Evolutionary conservation across 2,329 filamentous ascomycete species (phyloP).

Genomic region (Leptosphaerulina australis): DNA sequence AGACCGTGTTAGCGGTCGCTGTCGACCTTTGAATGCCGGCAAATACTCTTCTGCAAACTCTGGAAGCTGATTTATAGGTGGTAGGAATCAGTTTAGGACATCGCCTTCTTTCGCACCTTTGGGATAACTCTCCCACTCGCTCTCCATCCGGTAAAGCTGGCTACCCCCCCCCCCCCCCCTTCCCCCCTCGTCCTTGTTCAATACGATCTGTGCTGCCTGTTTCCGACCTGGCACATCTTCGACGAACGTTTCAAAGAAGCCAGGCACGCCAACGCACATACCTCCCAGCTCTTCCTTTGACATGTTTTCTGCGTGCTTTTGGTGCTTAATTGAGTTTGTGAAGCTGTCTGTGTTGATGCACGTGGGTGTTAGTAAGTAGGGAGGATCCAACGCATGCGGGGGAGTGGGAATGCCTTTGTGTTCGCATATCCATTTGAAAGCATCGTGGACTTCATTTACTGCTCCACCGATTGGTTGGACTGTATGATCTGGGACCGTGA

Average conservation of each 20-base stretch:
- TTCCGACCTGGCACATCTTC: constrained; percentile 2
- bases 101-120: constrained; percentile 27
- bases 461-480: constrained; percentile 8
- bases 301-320: constrained; percentile 5
- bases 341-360: no score
- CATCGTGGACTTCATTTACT: not conserved
- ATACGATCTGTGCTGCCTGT: not conserved
- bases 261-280: constrained; percentile 26
- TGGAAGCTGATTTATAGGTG: constrained; percentile 23
- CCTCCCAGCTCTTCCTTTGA: constrained; percentile 28
- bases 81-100: constrained; percentile 28
- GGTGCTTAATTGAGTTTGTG: no score
- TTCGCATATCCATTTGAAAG: no score
- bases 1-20: constrained; percentile 25
- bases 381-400: no score
- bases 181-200: constrained; percentile 30
- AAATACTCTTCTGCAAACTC: constrained; percentile 23
- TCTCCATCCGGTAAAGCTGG: constrained; percentile 26
- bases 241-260: constrained; percentile 32
- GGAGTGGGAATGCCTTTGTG: no score
- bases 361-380: no score
- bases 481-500: constrained; percentile 1
- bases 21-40: constrained; percentile 15
- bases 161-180: no score
- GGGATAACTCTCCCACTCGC: constrained; percentile 29